These are phyloP conservation scores for Ramularia endophylla DNA, from an alignment of 2,329 filamentous ascomycete species.

Conservation along the genomic window DNA sequence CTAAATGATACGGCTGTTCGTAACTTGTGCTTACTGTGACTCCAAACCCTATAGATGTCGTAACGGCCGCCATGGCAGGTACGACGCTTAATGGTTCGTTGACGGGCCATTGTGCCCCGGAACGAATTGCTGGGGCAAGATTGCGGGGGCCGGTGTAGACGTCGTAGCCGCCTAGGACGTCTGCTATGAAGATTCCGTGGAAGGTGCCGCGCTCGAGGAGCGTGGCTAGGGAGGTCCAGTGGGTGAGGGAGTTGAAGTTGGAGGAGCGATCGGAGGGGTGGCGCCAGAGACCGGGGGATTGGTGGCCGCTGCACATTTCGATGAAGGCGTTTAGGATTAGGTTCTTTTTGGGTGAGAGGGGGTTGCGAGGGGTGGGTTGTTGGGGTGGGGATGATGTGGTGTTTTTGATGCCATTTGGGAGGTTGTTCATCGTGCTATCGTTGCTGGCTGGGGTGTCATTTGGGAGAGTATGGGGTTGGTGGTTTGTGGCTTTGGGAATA, in stretches of 20 bases:
- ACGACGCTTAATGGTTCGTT: slow-evolving; percentile 61
- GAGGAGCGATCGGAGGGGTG: slow-evolving; percentile 60
- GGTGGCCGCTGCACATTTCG: slow-evolving; percentile 39
- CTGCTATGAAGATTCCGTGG: slow-evolving; percentile 62
- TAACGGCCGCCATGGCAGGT: slow-evolving; percentile 62
- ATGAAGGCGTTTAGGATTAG: slow-evolving; percentile 41
- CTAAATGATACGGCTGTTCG: slow-evolving; percentile 62
- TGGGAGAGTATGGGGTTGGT: too few relatives aligned
- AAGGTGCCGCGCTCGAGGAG: slow-evolving; percentile 57
- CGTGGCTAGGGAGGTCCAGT: slow-evolving; percentile 57
- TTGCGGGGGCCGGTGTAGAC: slow-evolving; percentile 59
- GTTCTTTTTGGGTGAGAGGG: slow-evolving; percentile 27
- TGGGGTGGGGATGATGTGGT: too few relatives aligned
- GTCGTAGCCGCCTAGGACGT: slow-evolving; percentile 62
- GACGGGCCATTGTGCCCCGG: slow-evolving; percentile 65
- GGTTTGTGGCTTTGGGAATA: too few relatives aligned
- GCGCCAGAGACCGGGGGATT: slow-evolving; percentile 55
- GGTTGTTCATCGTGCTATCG: too few relatives aligned
- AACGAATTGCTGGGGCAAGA: slow-evolving; percentile 53
- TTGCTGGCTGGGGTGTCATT: too few relatives aligned
- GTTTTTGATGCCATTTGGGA: too few relatives aligned
- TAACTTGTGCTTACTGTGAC: slow-evolving; percentile 64
- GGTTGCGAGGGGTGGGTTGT: too few relatives aligned
- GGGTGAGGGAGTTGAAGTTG: slow-evolving; percentile 54
- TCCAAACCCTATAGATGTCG: slow-evolving; percentile 61